Evolutionary conservation across 371 early-diverging fungal genomes (phyloP).

Genomic region (Apophysomyces variabilis): DNA sequence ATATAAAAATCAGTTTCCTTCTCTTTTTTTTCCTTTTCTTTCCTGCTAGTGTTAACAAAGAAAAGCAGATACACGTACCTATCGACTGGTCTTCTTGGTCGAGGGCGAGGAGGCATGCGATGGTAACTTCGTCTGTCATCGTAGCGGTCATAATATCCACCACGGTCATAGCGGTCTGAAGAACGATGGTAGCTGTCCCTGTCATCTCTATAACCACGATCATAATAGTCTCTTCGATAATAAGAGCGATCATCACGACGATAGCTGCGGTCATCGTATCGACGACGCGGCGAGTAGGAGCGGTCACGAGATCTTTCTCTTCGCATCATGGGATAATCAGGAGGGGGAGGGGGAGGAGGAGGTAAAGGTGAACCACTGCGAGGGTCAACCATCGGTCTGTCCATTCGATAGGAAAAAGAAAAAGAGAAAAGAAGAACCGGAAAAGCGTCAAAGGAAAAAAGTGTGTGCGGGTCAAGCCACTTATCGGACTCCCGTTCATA

Average conservation of each 20-base stretch:
- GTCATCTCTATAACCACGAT: slow-evolving; percentile 48
- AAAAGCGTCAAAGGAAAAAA: neutral
- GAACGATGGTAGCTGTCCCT: slow-evolving; percentile 36
- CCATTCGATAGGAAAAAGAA: neutral
- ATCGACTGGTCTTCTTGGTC: slow-evolving; percentile 62
- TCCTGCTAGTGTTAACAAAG: no score
- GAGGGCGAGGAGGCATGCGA: slow-evolving; percentile 54
- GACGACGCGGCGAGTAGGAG: slow-evolving; percentile 54
- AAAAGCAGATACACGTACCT: slow-evolving; percentile 31
- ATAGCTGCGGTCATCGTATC: slow-evolving; percentile 28
- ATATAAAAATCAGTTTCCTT: slow-evolving; percentile 4
- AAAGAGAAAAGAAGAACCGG: neutral
- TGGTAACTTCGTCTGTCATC: slow-evolving; percentile 32
- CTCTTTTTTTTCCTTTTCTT: neutral
- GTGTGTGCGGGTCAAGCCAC: no score
- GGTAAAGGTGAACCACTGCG: slow-evolving; percentile 34
- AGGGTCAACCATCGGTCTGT: slow-evolving; percentile 20
- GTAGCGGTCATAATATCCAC: slow-evolving; percentile 33
- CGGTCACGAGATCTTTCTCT: slow-evolving; percentile 50
- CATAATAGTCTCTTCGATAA: slow-evolving; percentile 22
- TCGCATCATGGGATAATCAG: slow-evolving; percentile 30
- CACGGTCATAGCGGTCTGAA: slow-evolving; percentile 42
- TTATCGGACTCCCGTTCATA: no score
- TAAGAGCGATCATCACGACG: slow-evolving; percentile 19
- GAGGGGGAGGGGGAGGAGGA: slow-evolving; percentile 28